phyloP scores from a whole-genome alignment of 768 basidiomycete species.

The Hemileccinum rubropunctum region DNA sequence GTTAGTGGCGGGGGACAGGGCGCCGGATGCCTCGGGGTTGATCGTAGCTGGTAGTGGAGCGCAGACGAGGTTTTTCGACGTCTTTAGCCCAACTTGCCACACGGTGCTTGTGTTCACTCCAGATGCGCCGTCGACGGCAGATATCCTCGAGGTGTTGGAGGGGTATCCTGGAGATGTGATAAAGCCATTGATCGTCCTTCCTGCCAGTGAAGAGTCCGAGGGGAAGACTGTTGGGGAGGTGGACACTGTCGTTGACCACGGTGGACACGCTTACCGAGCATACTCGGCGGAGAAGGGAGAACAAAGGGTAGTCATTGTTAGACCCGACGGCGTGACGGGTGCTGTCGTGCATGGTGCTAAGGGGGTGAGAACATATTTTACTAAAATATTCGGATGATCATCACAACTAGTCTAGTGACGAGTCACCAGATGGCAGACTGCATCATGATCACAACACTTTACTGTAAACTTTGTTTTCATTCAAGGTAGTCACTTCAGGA shows the following conservation, averaged over 20 bases:
- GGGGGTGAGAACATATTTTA: conserved; percentile 19
- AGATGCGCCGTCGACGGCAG: not conserved
- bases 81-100: not conserved
- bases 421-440: too few species aligned
- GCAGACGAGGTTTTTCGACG: conserved; percentile 2
- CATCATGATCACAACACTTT: too few species aligned
- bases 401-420: too few species aligned
- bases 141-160: conserved; percentile 7
- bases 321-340: conserved; percentile 49
- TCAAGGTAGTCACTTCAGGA: too few species aligned
- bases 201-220: not conserved
- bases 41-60: not conserved
- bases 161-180: conserved; percentile 6
- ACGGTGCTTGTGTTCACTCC: conserved; percentile 30
- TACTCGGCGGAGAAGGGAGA: conserved; percentile 34
- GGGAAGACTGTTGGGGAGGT: conserved; percentile 14
- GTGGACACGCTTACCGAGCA: conserved; percentile 38
- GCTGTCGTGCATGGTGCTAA: conserved; percentile 18
- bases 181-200: conserved; percentile 13
- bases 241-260: conserved; percentile 35
- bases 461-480: too few species aligned
- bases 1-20: conserved; percentile 13
- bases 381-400: conserved; percentile 15
- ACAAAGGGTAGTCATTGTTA: conserved; percentile 33
- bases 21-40: conserved; percentile 13